Evolutionary conservation across 768 basidiomycete genomes (phyloP), one percentile per base, ranked within the genome.

Genomic region (Lactarius trivialis): DNA sequence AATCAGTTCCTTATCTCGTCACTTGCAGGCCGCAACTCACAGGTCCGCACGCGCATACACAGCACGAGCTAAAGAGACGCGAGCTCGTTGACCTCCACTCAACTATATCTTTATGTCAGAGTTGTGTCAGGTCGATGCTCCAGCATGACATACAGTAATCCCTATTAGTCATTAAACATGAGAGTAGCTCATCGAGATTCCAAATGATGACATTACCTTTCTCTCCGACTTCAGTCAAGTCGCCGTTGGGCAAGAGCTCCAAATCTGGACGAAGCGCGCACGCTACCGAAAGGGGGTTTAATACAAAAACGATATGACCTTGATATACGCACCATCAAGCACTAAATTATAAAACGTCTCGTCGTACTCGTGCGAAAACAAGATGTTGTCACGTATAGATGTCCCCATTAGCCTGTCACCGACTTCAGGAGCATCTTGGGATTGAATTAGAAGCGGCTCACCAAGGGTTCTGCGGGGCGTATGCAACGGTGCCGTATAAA

Each of bases 1-100:
- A 15, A n/a, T 30, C 32, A 56, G 48, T 67, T 55, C 33, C 7
- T 60, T 45, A 3, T 58, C 24, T 14, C 30, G 7, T 60, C 50
- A 3, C 57, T 26, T 14, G 5, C 0, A 24, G n/a, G 32, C 36
- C 7, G 49, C 1, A 36, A 33, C 3, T 69, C 68, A 93, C 82
- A 97, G 72, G 72, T 98, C 95, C 1, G 94, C 93, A 50, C 94
- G 82, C 3, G 93, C 86, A 73, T 98, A 98, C 0, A 96, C 89
- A 2, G 91, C 92, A 33, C 94, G 79, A 7, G 96, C 96, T 9
- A 97, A 77, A 15, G 88, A 82, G 7, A 95, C 80, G 32, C 92
- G 84, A 56, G 92, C 90, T 17, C 89, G 83, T 71, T 94, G 90
- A 0, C 93, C 93, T 39, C 93, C 91, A 66, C 87, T 89, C 61